phyloP scores from a whole-genome alignment of 208 protist genomes.

The Acanthamoeba sp. region DNA sequence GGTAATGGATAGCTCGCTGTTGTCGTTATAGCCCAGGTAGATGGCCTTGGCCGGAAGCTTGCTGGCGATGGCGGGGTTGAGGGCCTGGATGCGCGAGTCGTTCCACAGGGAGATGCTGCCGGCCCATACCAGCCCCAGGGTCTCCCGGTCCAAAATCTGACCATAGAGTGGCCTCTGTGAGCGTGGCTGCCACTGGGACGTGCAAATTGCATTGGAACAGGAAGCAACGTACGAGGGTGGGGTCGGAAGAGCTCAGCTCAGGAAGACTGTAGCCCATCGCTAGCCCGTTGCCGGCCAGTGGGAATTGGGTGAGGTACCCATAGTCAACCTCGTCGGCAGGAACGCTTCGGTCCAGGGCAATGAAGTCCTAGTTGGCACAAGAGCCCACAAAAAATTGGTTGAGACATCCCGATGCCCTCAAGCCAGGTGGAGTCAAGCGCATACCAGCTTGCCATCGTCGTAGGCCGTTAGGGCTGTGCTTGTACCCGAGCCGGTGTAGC shows the following conservation, averaged over 20 bases:
- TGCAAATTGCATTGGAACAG: background rate
- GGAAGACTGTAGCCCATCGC: conserved; percentile 13
- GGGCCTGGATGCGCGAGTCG: conserved; percentile 25
- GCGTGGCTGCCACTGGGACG: background rate
- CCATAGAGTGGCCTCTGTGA: background rate
- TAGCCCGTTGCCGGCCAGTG: background rate
- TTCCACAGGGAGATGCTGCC: conserved; percentile 26
- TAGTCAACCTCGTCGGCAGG: background rate
- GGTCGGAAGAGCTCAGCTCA: background rate
- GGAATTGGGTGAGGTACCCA: background rate
- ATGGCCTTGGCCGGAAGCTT: conserved; percentile 21
- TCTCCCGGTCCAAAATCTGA: conserved; percentile 48
- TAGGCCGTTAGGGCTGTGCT: background rate
- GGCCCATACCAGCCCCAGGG: conserved; percentile 1
- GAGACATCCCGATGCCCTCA: no score
- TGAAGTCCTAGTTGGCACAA: no score
- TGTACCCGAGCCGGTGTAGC: background rate
- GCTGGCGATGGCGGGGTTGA: conserved; percentile 41
- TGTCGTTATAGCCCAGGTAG: conserved; percentile 3
- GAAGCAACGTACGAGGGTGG: background rate
- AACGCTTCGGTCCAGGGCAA: background rate
- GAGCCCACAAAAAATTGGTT: no score
- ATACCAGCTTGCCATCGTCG: background rate
- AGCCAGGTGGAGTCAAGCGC: no score
- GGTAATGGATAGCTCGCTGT: background rate